Evolutionary conservation across 768 basidiomycete species (phyloP).

Genomic region (Hericium alpestre): DNA sequence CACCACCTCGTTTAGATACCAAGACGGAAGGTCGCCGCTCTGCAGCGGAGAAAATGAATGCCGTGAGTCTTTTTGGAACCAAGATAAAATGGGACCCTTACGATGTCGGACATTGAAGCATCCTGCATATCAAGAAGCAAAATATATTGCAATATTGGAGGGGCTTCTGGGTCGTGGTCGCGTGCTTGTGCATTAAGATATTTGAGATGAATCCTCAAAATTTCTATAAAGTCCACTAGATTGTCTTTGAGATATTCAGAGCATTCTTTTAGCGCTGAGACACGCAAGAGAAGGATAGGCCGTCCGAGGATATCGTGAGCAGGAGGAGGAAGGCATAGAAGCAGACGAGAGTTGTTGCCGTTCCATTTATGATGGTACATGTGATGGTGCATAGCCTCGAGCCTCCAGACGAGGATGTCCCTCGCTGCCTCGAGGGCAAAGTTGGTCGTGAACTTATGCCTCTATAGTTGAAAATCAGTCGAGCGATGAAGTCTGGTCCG

Average conservation of each 20-base stretch:
- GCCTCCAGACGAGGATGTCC: conserved; percentile 47
- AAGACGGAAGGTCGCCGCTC: conserved; percentile 53
- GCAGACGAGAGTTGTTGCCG: conserved; percentile 1
- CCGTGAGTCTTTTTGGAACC: conserved; percentile 7
- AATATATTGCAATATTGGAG: conserved; percentile 53
- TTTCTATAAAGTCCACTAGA: conserved; percentile 36
- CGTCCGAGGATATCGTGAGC: conserved; percentile 53
- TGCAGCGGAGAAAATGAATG: conserved; percentile 19
- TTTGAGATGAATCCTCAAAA: conserved; percentile 46
- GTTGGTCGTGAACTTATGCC: conserved; percentile 54
- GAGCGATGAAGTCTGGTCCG: not conserved
- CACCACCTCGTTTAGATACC: conserved; percentile 54
- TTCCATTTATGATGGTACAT: no score
- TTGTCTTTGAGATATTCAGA: conserved; percentile 31
- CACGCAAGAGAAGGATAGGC: conserved; percentile 49
- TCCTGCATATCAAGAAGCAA: conserved; percentile 54
- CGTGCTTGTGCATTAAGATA: conserved; percentile 29
- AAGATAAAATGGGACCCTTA: conserved; percentile 25
- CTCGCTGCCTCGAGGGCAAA: conserved; percentile 52
- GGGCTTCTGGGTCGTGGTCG: conserved; percentile 7
- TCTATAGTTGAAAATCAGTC: conserved; percentile 26
- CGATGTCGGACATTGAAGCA: conserved; percentile 44
- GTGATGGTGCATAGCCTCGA: no score
- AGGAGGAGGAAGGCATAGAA: conserved; percentile 45
- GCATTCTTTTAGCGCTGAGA: conserved; percentile 31